phyloP scores from a whole-genome alignment of 352 stramenopile genomes.

The Phytophthora rubi region DNA sequence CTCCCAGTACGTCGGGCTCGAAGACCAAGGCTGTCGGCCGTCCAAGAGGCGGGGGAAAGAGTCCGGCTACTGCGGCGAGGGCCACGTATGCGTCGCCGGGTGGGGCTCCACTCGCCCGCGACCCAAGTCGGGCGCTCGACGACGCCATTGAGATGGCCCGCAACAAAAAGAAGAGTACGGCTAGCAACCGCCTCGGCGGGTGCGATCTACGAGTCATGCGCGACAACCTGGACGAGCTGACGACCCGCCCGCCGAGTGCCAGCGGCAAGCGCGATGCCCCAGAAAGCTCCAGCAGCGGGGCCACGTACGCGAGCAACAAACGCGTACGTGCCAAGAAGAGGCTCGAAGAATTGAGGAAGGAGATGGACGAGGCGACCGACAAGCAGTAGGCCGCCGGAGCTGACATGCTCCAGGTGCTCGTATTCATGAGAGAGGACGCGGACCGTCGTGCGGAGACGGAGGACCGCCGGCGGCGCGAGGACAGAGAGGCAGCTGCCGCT shows the following conservation, averaged over 20 bases:
- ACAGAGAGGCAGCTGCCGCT: not conserved
- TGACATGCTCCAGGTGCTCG: not conserved
- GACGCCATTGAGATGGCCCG: not conserved
- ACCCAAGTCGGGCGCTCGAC: not conserved
- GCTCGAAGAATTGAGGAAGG: too few species aligned
- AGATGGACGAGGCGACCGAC: too few species aligned
- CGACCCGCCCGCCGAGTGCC: not conserved
- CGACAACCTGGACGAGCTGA: not conserved
- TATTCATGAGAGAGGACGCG: not conserved
- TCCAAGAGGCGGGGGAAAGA: too few species aligned
- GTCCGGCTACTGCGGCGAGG: too few species aligned
- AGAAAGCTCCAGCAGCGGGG: too few species aligned
- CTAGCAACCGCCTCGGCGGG: not conserved
- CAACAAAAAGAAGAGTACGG: not conserved
- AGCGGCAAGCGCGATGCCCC: too few species aligned
- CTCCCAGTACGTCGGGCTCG: too few species aligned
- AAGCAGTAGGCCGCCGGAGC: not conserved
- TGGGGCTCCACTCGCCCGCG: not conserved
- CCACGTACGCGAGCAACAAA: too few species aligned
- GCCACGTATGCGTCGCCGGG: not conserved
- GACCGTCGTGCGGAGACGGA: not conserved
- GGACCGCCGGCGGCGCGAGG: not conserved
- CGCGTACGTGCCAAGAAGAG: too few species aligned
- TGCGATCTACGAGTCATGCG: not conserved
- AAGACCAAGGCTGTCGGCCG: too few species aligned